phyloP scores from a whole-genome alignment of 1,284 basidiomycete genomes.

The Sporisorium iseilematis-ciliati region DNA sequence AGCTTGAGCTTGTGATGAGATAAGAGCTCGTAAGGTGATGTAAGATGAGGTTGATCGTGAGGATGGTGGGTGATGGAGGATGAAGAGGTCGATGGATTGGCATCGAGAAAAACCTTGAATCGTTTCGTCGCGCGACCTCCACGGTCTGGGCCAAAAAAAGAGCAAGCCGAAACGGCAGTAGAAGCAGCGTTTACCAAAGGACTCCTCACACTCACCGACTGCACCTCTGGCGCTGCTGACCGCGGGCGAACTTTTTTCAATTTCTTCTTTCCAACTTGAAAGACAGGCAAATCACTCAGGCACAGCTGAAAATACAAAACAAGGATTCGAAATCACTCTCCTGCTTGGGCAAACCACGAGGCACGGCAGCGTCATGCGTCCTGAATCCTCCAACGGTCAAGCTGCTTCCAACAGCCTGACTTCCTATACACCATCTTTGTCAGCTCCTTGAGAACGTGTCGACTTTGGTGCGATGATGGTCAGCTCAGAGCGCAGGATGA shows the following conservation, averaged over 20 bases:
- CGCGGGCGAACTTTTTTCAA: neutral
- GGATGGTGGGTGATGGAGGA: neutral
- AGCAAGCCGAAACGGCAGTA: neutral
- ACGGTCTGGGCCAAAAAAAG: neutral
- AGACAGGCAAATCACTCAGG: neutral
- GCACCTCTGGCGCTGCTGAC: too few species aligned
- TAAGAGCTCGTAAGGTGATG: neutral
- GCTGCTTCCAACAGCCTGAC: too few species aligned
- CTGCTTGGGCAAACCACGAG: too few species aligned
- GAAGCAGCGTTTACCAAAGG: neutral
- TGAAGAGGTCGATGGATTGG: neutral
- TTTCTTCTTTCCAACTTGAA: neutral
- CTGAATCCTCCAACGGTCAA: too few species aligned
- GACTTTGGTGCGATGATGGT: too few species aligned
- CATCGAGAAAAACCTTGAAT: conserved; percentile 1
- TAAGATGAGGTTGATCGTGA: neutral
- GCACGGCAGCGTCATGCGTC: too few species aligned
- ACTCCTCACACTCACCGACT: too few species aligned
- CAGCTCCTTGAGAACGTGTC: too few species aligned
- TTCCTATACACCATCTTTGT: too few species aligned
- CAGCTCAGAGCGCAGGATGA: too few species aligned
- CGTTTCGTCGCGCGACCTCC: conserved; percentile 3
- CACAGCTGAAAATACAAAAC: too few species aligned
- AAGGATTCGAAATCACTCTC: too few species aligned
- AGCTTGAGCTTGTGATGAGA: conserved; percentile 19